Evolutionary conservation across 805 yeast species (phyloP).

Genomic region (Pichia pseudocactophila): DNA sequence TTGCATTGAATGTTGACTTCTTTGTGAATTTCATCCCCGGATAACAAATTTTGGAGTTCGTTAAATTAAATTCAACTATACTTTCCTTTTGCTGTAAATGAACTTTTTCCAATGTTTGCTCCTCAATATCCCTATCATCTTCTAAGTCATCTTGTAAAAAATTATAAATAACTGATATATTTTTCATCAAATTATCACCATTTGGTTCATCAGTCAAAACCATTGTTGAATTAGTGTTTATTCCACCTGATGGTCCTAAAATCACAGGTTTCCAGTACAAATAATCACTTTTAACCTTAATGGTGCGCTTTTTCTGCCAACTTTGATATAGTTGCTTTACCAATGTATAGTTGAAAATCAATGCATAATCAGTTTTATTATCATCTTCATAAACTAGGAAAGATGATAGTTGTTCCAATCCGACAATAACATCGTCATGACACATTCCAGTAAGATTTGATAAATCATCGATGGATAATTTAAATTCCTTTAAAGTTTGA

Average conservation of each 20-base stretch:
- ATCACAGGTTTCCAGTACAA: conserved; percentile 76
- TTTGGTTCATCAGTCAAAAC: conserved; percentile 21
- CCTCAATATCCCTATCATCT: conserved; percentile 53
- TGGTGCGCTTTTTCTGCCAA: conserved; percentile 50
- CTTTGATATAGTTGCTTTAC: conserved; percentile 35
- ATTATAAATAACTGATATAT: conserved; percentile 47
- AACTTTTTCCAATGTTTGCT: conserved; percentile 43
- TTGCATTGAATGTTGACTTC: neutral
- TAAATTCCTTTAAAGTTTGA: conserved; percentile 3
- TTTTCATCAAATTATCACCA: conserved; percentile 31
- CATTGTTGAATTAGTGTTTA: conserved; percentile 49
- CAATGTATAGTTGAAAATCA: conserved; percentile 39
- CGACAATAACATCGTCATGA: conserved; percentile 77
- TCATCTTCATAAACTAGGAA: conserved; percentile 37
- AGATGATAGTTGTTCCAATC: conserved; percentile 67
- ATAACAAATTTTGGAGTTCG: conserved; percentile 13
- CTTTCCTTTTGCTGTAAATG: conserved; percentile 16
- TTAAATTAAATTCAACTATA: neutral
- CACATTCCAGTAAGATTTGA: conserved; percentile 76
- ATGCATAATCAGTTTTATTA: conserved; percentile 37
- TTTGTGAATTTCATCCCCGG: conserved; percentile 18
- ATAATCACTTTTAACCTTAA: conserved; percentile 39
- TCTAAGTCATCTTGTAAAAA: conserved; percentile 62
- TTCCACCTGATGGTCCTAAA: conserved; percentile 82
- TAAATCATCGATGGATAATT: conserved; percentile 49